Evolutionary conservation across 83 land plant species (phyloP).

Genomic region (Diphasiastrum complanatum): DNA sequence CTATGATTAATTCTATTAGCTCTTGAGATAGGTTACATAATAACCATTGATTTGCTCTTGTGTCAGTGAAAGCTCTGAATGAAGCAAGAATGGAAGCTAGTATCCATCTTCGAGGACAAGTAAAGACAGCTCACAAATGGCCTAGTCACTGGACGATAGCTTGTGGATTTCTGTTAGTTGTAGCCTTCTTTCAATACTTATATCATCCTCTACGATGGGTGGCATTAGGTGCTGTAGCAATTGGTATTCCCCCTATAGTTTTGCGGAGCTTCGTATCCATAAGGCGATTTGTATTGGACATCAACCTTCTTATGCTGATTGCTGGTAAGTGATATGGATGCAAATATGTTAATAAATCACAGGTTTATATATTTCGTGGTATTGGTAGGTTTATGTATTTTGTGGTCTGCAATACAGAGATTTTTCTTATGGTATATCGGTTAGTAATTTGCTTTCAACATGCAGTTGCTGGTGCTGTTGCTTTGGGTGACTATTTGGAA

Average conservation of each 20-base stretch:
- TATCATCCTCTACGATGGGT: constrained; percentile 63
- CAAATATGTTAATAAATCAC: too few species aligned
- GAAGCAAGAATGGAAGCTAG: constrained; percentile 72
- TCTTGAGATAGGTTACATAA: not conserved
- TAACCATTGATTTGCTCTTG: not conserved
- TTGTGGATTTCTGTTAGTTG: constrained; percentile 42
- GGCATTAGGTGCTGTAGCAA: constrained; percentile 59
- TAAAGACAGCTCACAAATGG: constrained; percentile 43
- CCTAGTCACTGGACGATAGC: constrained; percentile 61
- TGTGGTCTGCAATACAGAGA: too few species aligned
- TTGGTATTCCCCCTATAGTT: constrained; percentile 54
- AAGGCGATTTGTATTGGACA: constrained; percentile 42
- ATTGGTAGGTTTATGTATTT: too few species aligned
- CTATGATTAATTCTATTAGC: not conserved
- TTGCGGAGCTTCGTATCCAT: constrained; percentile 39
- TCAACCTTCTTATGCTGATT: constrained; percentile 74
- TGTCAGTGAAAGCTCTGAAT: constrained; percentile 65
- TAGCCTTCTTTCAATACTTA: constrained; percentile 45
- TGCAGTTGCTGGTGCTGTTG: constrained; percentile 72
- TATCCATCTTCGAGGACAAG: constrained; percentile 41
- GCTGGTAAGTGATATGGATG: constrained; percentile 82
- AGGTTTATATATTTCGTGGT: too few species aligned
- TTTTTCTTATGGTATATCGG: too few species aligned
- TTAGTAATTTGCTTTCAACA: too few species aligned
- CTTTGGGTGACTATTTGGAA: constrained; percentile 57